Percentiles rank a stretch among this genome's conserved stretches.
Conservation (phyloP, 2,329 filamentous ascomycete species). For the Fusarium sarcochroum region DNA sequence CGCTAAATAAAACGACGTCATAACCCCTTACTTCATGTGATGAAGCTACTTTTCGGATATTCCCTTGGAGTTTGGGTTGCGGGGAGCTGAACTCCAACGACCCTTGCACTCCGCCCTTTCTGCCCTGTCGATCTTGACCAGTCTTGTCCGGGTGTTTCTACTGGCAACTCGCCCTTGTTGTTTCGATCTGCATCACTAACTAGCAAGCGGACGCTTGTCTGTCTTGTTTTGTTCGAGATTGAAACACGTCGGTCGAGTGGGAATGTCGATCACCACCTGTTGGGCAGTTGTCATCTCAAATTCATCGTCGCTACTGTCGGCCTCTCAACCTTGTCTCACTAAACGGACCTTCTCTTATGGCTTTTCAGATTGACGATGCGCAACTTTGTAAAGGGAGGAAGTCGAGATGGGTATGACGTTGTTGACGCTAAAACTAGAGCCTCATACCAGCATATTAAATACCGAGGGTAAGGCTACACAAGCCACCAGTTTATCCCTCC, state of each 20-base stretch:
- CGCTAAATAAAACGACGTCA: constrained; percentile 4
- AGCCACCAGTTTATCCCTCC: not conserved
- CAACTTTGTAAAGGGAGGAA: not conserved
- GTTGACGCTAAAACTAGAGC: not conserved
- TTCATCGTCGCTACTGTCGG: not conserved
- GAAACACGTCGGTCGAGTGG: constrained; percentile 1
- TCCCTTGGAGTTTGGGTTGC: not conserved
- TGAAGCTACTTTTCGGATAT: not conserved
- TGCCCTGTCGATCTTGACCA: constrained; percentile 11
- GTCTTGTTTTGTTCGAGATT: constrained; percentile 1
- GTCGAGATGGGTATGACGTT: not conserved
- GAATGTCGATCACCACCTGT: not conserved
- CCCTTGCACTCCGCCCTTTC: not conserved
- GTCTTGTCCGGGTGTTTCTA: too few relatives aligned
- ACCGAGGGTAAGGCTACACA: not conserved
- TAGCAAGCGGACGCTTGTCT: not conserved
- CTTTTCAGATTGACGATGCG: not conserved
- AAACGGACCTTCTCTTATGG: too few relatives aligned
- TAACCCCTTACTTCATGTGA: constrained; percentile 3
- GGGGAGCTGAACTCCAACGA: not conserved
- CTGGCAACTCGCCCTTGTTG: not conserved
- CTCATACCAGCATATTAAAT: not conserved
- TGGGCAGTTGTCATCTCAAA: not conserved
- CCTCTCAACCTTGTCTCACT: not conserved
- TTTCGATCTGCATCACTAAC: constrained; percentile 12